phyloP scores from a whole-genome alignment of 169 alveolate genomes.

The Babesia gibsoni region DNA sequence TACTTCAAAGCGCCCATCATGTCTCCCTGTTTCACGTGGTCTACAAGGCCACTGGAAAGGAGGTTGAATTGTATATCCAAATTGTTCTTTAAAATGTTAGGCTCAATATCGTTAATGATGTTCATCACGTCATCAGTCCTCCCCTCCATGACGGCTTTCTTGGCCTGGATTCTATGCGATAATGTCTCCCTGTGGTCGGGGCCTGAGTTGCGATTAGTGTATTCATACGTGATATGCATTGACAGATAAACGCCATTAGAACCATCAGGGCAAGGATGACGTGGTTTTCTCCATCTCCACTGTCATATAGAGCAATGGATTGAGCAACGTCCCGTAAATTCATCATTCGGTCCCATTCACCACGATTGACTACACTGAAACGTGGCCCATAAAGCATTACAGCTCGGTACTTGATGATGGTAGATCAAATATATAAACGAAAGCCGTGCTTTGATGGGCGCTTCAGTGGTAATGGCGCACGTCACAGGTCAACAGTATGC shows the following conservation, averaged over 20 bases:
- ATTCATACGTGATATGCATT: not conserved
- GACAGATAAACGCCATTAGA: not conserved
- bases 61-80: conserved; percentile 26
- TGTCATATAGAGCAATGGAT: not conserved
- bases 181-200: conserved; percentile 11
- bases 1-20: conserved; percentile 22
- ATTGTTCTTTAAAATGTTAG: conserved; percentile 43
- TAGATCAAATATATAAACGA: too few relatives aligned
- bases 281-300: conserved; percentile 3
- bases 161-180: conserved; percentile 38
- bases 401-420: too few relatives aligned
- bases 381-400: too few relatives aligned
- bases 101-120: conserved; percentile 26
- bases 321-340: not conserved
- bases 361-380: too few relatives aligned
- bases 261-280: conserved; percentile 56
- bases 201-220: conserved; percentile 3
- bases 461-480: not conserved
- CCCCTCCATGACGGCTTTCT: conserved; percentile 42
- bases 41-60: conserved; percentile 27
- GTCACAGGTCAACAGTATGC: conserved; percentile 4
- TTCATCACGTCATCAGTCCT: conserved; percentile 33
- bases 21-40: conserved; percentile 46
- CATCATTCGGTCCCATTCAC: conserved; percentile 27
- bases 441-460: not conserved